These are phyloP conservation scores for Lentinula raphanica DNA, from an alignment of 768 basidiomycete genomes.

Conservation along the genomic window DNA sequence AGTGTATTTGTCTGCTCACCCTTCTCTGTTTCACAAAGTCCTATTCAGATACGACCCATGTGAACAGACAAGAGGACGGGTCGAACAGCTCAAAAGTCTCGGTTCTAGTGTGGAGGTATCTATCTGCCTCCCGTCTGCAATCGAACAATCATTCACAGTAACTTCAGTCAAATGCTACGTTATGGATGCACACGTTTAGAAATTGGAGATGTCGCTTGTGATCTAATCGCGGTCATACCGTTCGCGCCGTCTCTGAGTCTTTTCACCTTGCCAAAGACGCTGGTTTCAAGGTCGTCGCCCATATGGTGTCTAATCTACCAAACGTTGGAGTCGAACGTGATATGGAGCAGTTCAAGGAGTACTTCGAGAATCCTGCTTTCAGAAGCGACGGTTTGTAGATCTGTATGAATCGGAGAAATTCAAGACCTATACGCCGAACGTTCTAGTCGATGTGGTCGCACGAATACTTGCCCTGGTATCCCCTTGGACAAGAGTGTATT, in stretches of 20 bases:
- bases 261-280: constrained; percentile 99
- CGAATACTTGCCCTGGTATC: constrained; percentile 93
- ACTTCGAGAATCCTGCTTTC: constrained; percentile 98
- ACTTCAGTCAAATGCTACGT: constrained; percentile 89
- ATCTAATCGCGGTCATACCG: constrained; percentile 98
- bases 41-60: constrained; percentile 75
- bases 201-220: constrained; percentile 96
- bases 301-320: constrained; percentile 99
- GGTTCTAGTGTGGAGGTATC: constrained; percentile 96
- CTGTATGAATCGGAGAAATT: constrained; percentile 94
- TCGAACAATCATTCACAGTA: constrained; percentile 3
- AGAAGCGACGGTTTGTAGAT: constrained; percentile 96
- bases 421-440: constrained; percentile 99
- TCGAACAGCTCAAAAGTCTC: constrained; percentile 93
- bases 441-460: constrained; percentile 95
- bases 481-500: constrained; percentile 97
- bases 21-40: not conserved
- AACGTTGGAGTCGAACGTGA: constrained; percentile 97
- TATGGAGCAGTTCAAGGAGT: constrained; percentile 98
- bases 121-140: constrained; percentile 16
- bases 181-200: constrained; percentile 98
- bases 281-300: constrained; percentile 98
- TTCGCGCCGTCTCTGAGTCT: constrained; percentile 92
- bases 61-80: constrained; percentile 91
- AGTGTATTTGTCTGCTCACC: not conserved